A percentile compares a stretch with the other conserved stretches of the same genome.
Conservation (phyloP, 345 rosid genomes). For the Hibiscus mutabilis region DNA sequence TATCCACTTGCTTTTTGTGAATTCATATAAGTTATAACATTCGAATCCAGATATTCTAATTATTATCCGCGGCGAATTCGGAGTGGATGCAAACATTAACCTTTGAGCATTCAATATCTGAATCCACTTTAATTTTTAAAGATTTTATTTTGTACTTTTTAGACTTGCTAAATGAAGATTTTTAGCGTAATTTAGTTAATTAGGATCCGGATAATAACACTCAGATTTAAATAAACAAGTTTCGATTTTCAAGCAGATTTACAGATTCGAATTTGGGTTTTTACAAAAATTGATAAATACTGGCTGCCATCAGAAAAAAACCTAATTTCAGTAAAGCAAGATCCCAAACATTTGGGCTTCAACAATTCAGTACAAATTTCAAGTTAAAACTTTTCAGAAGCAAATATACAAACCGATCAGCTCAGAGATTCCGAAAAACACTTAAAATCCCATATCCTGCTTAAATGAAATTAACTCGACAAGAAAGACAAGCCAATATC, state of each 20-base stretch:
- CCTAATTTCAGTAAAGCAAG: background rate
- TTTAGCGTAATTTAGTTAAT: background rate
- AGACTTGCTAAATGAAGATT: background rate
- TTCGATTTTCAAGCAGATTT: background rate
- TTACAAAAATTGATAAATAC: too few relatives aligned
- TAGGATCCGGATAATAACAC: too few relatives aligned
- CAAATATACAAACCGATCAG: background rate
- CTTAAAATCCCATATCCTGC: background rate
- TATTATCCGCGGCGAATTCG: background rate
- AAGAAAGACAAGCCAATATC: background rate
- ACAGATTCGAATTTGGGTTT: background rate
- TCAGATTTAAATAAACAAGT: too few relatives aligned
- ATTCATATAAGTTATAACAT: background rate
- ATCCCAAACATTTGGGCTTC: slow-evolving; percentile 2
- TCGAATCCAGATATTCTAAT: background rate
- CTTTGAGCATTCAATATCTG: background rate
- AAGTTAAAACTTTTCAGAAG: background rate
- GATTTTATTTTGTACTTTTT: background rate
- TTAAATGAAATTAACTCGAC: background rate
- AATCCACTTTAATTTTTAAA: background rate
- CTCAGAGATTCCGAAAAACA: background rate
- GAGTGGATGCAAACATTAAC: background rate
- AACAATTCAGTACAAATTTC: background rate
- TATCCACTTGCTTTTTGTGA: background rate
- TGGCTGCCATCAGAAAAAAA: too few relatives aligned